Evolutionary conservation across 129 eudicot genomes (phyloP), one percentile per base, ranked within the genome.

Genomic region (Centrapalus pauciflorus): DNA sequence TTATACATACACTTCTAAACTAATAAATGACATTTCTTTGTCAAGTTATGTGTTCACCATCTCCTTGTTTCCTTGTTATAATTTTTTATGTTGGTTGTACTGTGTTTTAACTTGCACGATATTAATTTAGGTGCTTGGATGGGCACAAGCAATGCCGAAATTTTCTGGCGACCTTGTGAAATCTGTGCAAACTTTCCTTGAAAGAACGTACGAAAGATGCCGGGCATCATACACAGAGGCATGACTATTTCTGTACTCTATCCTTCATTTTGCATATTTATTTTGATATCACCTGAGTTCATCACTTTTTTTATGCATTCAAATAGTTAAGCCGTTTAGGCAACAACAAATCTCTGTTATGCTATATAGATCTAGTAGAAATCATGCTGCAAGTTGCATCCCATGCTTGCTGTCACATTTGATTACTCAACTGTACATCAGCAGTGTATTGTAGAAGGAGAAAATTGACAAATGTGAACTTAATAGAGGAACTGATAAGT

Each of bases 81-180:
- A 43, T 43, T 26, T 14, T 49, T 21, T 48, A 23, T 51, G 16
- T 33, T 73, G 45, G 19, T 70, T 70, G 12, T 27, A 19, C 52
- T 65, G 69, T 65, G 64, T 46, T 64, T 40, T 25, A 71, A 67
- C 64, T 66, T 38, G 46, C 34, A 48, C 35, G 33, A 26, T 66
- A 29, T 51, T 59, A 28, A 14, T 51, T 30, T 62, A 93, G 99
- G 97, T 94, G 49, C 89, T 94, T 80, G 90, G 97, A 11, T 94
- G 99, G 99, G 99, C 97, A 50, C 99, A 94, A 72, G 87, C 97
- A 77, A 89, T 94, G 99, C 99, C 99, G 11, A 94, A 94, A 43
- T 94, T 89, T 80, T 81, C 99, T 72, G 80, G 84, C 72, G 99
- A 89, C 38, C 95, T 94, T 69, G 85, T 89, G 77, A 86, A 84